phyloP scores from a whole-genome alignment of 768 basidiomycete genomes.

The Pholiota microspora region DNA sequence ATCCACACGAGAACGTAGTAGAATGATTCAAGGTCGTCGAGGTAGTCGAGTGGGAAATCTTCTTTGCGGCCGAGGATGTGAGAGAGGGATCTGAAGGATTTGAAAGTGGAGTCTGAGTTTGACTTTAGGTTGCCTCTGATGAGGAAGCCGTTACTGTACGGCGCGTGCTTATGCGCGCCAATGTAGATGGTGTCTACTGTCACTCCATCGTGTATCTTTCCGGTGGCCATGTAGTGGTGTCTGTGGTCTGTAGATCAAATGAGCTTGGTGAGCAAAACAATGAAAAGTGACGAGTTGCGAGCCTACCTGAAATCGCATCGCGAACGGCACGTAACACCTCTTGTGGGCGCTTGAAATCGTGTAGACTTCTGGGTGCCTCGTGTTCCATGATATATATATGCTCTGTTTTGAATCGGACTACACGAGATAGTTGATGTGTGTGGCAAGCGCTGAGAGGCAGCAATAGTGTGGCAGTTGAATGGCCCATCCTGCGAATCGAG shows the following conservation, averaged over 20 bases:
- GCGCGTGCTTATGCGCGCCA: not conserved
- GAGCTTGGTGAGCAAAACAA: not conserved
- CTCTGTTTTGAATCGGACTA: too few relatives aligned
- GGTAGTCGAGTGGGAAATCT: constrained; percentile 7
- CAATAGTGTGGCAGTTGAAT: not conserved
- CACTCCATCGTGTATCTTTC: not conserved
- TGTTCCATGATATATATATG: not conserved
- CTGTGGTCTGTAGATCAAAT: constrained; percentile 1
- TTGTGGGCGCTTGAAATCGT: not conserved
- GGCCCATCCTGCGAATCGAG: too few relatives aligned
- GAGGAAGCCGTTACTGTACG: not conserved
- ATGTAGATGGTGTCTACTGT: constrained; percentile 4
- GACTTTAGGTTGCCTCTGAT: not conserved
- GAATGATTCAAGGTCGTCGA: constrained; percentile 14
- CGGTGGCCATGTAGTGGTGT: not conserved
- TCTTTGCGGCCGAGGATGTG: not conserved
- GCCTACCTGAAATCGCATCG: constrained; percentile 4
- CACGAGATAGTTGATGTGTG: not conserved
- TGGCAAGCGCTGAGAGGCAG: not conserved
- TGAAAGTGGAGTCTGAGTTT: constrained; percentile 1
- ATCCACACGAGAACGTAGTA: constrained; percentile 11
- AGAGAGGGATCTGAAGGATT: constrained; percentile 4
- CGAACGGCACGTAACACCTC: constrained; percentile 6
- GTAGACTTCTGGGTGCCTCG: not conserved
- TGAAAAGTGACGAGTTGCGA: not conserved